Evolutionary conservation across 225 moss, liverwort and hornwort genomes (phyloP), one percentile per base, ranked within the genome.

Genomic region (Lunularia cruciata): DNA sequence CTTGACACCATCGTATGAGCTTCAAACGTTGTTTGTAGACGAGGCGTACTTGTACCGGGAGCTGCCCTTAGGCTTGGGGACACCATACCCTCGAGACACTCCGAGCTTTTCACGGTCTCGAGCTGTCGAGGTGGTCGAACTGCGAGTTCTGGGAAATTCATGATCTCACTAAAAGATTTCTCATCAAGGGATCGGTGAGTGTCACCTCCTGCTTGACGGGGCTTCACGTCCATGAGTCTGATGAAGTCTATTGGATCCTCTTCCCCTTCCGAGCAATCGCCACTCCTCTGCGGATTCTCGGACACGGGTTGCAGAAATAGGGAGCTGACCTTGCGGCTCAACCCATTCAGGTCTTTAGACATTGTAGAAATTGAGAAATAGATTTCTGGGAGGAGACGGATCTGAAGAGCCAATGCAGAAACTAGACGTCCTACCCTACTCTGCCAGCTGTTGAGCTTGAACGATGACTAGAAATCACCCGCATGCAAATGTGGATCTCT

Each of bases 101-200:
- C 95, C 35, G 95, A 95, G 83, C 95, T 95, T 75, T 95, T 95
- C 15, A 95, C 92, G 0, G 92, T 95, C 80, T 95, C 95, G 65
- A 95, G 65, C 65, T 79, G 83, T 68, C 95, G 86, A 58, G 82
- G 87, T 39, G 92, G 95, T 7, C 92, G 87, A 23, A 85, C 79
- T 16, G 81, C 79, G 8, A 84, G 84, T 18, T 86, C 88, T 8
- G 88, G 81, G 28, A 89, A 92, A 14, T 88, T 88, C 52, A 95
- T 92, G 72, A 95, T 89, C 56, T 95, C 95, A 36, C 83, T 90
- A 36, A 95, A 86, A 45, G 95, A 83, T 67, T 84, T 90, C 65
- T 95, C 95, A 77, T 95, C 95, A 18, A 90, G 78, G 42, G 92
- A 92, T 42, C 86, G 83, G 60, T 88, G 86, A 56, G 82, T 84